Evolutionary conservation across 2,329 filamentous ascomycete genomes (phyloP).

Genomic region (Fusarium sp.): DNA sequence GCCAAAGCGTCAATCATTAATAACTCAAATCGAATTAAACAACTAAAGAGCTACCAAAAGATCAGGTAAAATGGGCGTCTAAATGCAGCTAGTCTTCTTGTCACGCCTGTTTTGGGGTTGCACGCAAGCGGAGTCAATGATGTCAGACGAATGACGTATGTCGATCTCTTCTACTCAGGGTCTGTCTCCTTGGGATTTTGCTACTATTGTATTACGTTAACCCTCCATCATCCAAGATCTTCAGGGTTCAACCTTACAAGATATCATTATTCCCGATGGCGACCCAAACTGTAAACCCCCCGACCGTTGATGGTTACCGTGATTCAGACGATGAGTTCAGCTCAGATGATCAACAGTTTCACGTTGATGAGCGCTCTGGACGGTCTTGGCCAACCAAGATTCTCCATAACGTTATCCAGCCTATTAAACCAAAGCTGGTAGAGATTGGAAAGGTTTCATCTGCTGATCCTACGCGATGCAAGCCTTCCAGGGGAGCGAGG

Average conservation of each 20-base stretch:
- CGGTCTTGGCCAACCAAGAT: conserved; percentile 14
- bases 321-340: background rate
- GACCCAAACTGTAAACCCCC: background rate
- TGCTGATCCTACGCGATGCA: conserved; percentile 20
- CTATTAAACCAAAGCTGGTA: conserved; percentile 19
- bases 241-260: background rate
- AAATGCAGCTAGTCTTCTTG: background rate
- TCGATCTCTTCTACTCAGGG: background rate
- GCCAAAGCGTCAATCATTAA: background rate
- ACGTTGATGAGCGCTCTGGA: conserved; percentile 14
- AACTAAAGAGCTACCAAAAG: background rate
- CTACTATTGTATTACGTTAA: background rate
- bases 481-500: background rate
- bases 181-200: conserved; percentile 2
- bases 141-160: conserved; percentile 21
- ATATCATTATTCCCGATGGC: background rate
- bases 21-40: background rate
- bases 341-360: background rate
- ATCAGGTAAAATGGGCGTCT: background rate
- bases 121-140: conserved; percentile 12
- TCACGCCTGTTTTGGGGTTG: conserved; percentile 1
- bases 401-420: conserved; percentile 22
- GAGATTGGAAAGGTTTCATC: conserved; percentile 2
- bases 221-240: background rate
- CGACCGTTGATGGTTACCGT: background rate